These are phyloP conservation scores for Apium graveolens DNA, from an alignment of 129 eudicot genomes.

Conservation along the genomic window DNA sequence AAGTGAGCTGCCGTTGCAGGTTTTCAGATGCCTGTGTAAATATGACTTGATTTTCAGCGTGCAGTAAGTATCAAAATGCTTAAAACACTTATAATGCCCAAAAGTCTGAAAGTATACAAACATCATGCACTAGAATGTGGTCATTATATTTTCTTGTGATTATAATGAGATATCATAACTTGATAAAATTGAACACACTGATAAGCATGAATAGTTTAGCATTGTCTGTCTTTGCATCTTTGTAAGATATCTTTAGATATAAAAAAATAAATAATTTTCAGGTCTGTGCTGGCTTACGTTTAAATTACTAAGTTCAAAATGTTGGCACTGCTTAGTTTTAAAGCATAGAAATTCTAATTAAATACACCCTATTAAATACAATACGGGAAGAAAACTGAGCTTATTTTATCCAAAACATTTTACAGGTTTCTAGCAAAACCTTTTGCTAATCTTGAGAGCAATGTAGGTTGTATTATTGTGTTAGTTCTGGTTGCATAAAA, in stretches of 20 bases:
- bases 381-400: neutral
- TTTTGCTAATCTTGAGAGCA: slow-evolving; percentile 41
- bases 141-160: neutral
- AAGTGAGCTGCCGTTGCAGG: neutral
- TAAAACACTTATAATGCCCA: neutral
- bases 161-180: neutral
- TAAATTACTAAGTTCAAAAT: too few relatives aligned
- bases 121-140: neutral
- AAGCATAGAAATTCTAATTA: neutral
- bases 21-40: neutral
- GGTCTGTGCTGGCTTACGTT: too few relatives aligned
- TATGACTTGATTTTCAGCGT: neutral
- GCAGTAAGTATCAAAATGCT: neutral
- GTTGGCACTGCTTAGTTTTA: neutral
- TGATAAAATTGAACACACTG: neutral
- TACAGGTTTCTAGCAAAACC: neutral
- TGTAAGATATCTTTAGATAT: neutral
- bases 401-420: neutral
- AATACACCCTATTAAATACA: neutral
- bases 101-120: neutral
- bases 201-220: neutral
- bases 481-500: slow-evolving; percentile 1
- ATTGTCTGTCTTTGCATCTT: neutral
- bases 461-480: slow-evolving; percentile 44
- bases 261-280: neutral